Evolutionary conservation across 345 rosid species (phyloP), one percentile per base, ranked within the genome.

Genomic region (Citrus reticulata): DNA sequence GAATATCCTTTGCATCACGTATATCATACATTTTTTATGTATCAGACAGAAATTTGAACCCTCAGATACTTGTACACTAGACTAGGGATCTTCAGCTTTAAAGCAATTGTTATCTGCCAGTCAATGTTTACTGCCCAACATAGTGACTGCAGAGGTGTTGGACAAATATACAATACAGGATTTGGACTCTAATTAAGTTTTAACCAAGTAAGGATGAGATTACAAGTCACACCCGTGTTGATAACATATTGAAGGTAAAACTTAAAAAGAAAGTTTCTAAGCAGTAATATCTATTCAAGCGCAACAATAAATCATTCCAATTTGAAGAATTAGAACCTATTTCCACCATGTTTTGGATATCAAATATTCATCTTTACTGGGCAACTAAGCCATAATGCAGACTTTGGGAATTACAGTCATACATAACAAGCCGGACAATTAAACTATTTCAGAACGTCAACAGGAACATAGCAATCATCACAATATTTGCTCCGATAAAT

Each of bases 121-220:
- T 40, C 22, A 29, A 74, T 37, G 9, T 13, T 46, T 10, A 46
- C 51, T 13, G 51, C 16, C 51, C 51, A 46, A 11, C 1, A 0
- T 6, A 75, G 60, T 64, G 70, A 10, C 25, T 54, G 37, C 34
- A 70, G 30, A 22, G 40, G 20, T 35, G n/a, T 6, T 49, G 49
- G 51, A 67, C 32, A 68, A 17, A 77, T 40, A 77, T 25, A 22
- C 24, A 80, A 66, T 13, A 68, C 7, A n/a, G 60, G 72, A 74
- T 14, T 24, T 60, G 70, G 0, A 11, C 49, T 69, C 40, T 35
- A 25, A 24, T 24, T 80, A 35, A 4, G 75, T 42, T 14, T 32
- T 72, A 30, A 72, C n/a, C 22, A 70, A 55, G 42, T 22, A 22
- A 49, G 14, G 20, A 1, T 49, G 25, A 29, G 22, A 27, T 6